Base-by-base conservation (phyloP, 1,284 basidiomycete species). In the Sparassis latifolia region DNA sequence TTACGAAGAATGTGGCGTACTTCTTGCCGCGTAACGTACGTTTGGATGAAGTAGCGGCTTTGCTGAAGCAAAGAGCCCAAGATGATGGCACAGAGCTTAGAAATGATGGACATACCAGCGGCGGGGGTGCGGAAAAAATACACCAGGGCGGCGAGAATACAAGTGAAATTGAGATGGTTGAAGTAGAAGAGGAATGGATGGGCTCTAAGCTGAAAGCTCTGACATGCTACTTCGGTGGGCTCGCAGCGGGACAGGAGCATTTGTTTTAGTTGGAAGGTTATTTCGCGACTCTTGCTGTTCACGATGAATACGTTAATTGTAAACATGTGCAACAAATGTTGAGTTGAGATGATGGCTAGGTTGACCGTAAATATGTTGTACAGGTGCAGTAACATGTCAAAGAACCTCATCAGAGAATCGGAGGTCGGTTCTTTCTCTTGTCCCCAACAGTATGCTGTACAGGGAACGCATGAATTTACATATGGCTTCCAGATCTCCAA, bases 141-240 rank as follows among this genome's bases (percentile, higher is more conserved):
- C n/a, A 44, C 4, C 20, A 32, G 4, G 4, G 5, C 12, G 20
- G 27, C 12, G 2, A 42, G 27, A 28, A 4, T 2, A 20, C 20
- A 20, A 20, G 20, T 20, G 27, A 27, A 10, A 6, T 44, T 10
- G 66, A 88, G 64, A 71, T 65, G 61, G 74, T 93, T 2, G 91
- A 93, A 61, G 76, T 94, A 7, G 91, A 95, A 62, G 91, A 94
- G 63, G 87, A 89, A 62, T 93, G 89, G 88, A 91, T 90, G 85
- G 84, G 86, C 2, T 71, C 69, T 12, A 93, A 92, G 67, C 69
- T 94, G 46, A 95, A 93, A 60, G 89, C 88, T 0, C 66, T 91
- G 52, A 89, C 86, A 1, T 90, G 86, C 66, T 90, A 90, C 63
- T 89, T 87, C 63, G 88, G 89, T 28, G 89, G 89, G 12, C 67